Evolutionary conservation across 2,329 filamentous ascomycete genomes (phyloP).

Genomic region (Stenocarpella maydis): DNA sequence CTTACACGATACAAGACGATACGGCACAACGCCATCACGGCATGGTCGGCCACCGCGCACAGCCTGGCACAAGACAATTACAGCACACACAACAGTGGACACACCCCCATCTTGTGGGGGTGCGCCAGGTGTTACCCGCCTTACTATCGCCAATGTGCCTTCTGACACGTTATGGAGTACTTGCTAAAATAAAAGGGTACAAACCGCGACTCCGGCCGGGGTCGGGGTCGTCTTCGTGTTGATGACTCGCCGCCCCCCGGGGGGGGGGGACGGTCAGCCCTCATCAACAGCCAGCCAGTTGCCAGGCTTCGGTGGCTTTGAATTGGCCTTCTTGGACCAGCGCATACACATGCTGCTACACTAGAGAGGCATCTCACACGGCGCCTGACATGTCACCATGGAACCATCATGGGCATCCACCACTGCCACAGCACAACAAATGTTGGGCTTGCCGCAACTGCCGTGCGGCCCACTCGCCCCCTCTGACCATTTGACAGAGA

Average conservation of each 20-base stretch:
- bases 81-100: background rate
- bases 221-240: slow-evolving; percentile 23
- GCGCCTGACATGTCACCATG: slow-evolving; percentile 1
- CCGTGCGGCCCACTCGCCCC: slow-evolving; percentile 26
- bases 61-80: background rate
- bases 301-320: background rate
- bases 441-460: slow-evolving; percentile 28
- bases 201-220: background rate
- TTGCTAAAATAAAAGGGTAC: slow-evolving; percentile 5
- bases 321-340: slow-evolving; percentile 12
- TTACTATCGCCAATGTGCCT: background rate
- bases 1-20: too few species aligned
- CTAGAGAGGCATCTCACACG: too few species aligned
- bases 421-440: too few species aligned
- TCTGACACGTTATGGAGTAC: slow-evolving; percentile 1
- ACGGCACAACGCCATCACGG: background rate
- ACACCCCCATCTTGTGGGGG: background rate
- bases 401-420: slow-evolving; percentile 17
- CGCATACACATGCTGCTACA: slow-evolving; percentile 4
- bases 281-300: slow-evolving; percentile 18
- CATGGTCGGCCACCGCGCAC: background rate
- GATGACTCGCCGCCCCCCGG: slow-evolving; percentile 15
- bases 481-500: slow-evolving; percentile 1
- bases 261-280: slow-evolving; percentile 14
- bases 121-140: background rate